A percentile compares a stretch with the other conserved stretches of the same genome.
Evolutionary conservation across 106 monocot genomes (phyloP).

Genomic region (Narthecium ossifragum): DNA sequence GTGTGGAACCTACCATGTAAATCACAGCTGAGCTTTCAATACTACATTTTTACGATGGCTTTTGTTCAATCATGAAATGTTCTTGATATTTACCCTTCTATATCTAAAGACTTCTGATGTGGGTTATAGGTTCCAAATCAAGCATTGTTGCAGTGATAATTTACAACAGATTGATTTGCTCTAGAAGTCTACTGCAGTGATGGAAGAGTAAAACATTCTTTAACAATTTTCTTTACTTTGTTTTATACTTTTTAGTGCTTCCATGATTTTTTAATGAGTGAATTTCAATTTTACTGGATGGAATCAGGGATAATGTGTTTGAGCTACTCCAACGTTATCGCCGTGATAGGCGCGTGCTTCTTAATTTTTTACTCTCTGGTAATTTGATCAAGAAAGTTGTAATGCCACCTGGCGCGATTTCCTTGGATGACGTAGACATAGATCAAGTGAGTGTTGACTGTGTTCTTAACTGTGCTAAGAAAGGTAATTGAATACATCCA

Average conservation of each 20-base stretch:
- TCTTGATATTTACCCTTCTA: no score
- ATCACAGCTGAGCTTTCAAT: no score
- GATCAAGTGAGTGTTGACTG: slow-evolving; percentile 93
- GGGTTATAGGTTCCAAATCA: no score
- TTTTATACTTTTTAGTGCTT: background rate
- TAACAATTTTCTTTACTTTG: background rate
- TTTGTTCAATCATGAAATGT: no score
- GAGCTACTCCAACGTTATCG: slow-evolving; percentile 85
- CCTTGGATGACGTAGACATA: slow-evolving; percentile 80
- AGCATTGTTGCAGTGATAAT: no score
- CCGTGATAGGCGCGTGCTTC: slow-evolving; percentile 76
- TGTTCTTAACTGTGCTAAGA: slow-evolving; percentile 89
- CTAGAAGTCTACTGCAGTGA: background rate
- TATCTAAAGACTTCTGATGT: no score
- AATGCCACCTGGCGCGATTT: slow-evolving; percentile 85
- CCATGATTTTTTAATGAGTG: background rate
- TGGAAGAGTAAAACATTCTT: slow-evolving; percentile 13
- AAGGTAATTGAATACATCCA: slow-evolving; percentile 37
- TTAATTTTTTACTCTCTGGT: slow-evolving; percentile 83
- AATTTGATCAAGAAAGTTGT: slow-evolving; percentile 95
- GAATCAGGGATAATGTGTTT: slow-evolving; percentile 56
- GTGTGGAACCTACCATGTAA: no score
- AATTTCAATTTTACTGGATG: background rate
- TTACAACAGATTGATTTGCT: no score
- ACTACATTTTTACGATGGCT: no score